Evolutionary conservation across 345 rosid species (phyloP).

Genomic region (Iberis pinnata): DNA sequence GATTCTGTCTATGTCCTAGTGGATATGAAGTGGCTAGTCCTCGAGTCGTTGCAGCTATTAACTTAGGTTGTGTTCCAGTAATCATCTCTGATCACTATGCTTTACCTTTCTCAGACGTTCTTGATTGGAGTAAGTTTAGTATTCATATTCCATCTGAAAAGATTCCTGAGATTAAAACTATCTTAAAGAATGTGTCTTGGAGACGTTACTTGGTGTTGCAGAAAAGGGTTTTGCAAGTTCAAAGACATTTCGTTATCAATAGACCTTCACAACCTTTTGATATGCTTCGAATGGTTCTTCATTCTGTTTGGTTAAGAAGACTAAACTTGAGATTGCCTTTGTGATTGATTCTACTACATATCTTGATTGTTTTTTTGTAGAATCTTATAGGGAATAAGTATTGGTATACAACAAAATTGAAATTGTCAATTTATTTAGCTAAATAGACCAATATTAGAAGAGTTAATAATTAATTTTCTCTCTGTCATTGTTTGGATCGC

Average conservation of each 20-base stretch:
- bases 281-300: constrained; percentile 45
- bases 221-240: constrained; percentile 33
- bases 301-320: constrained; percentile 48
- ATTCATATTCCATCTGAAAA: constrained; percentile 34
- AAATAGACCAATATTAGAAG: no score
- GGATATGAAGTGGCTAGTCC: constrained; percentile 57
- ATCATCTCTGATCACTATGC: constrained; percentile 40
- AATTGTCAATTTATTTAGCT: no score
- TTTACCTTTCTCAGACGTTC: constrained; percentile 44
- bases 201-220: constrained; percentile 33
- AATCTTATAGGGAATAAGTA: not conserved
- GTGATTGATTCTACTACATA: not conserved
- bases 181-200: constrained; percentile 27
- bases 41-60: constrained; percentile 39
- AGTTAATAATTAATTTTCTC: no score
- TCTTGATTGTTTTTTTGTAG: constrained; percentile 5
- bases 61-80: constrained; percentile 45
- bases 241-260: constrained; percentile 37
- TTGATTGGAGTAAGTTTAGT: constrained; percentile 42
- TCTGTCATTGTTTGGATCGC: no score
- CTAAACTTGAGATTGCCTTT: constrained; percentile 34
- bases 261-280: constrained; percentile 49
- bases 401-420: constrained; percentile 16
- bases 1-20: constrained; percentile 51
- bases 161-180: constrained; percentile 38